phyloP scores from a whole-genome alignment of 2,329 filamentous ascomycete species.

The Hypoxylon sp. region DNA sequence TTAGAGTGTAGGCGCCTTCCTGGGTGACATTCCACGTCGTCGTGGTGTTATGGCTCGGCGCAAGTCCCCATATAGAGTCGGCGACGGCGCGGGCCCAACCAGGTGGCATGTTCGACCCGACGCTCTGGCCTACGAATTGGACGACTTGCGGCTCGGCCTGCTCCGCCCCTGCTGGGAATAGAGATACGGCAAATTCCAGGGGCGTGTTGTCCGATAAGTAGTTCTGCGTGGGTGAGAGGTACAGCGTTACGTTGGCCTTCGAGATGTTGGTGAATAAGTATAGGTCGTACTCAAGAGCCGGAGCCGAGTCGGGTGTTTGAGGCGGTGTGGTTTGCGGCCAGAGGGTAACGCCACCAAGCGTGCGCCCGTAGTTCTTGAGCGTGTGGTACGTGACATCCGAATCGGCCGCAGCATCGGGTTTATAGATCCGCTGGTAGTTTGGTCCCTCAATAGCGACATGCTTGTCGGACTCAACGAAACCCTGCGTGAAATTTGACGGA shows the following conservation, averaged over 20 bases:
- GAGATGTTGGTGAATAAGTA: constrained; percentile 69
- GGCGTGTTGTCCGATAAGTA: constrained; percentile 63
- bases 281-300: constrained; percentile 70
- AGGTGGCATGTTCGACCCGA: constrained; percentile 57
- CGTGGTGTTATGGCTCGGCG: constrained; percentile 58
- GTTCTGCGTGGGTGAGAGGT: constrained; percentile 66
- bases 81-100: constrained; percentile 60
- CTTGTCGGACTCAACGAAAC: constrained; percentile 73
- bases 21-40: constrained; percentile 57
- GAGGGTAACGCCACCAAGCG: constrained; percentile 68
- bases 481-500: constrained; percentile 64
- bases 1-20: constrained; percentile 62
- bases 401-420: constrained; percentile 42
- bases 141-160: constrained; percentile 52
- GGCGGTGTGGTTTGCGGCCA: constrained; percentile 65
- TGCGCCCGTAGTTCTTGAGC: constrained; percentile 68
- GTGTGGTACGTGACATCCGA: constrained; percentile 62
- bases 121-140: constrained; percentile 57
- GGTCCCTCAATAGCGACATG: constrained; percentile 67
- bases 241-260: constrained; percentile 61
- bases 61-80: constrained; percentile 61
- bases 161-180: constrained; percentile 51
- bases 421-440: constrained; percentile 61
- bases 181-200: constrained; percentile 53
- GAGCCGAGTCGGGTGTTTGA: constrained; percentile 61